These are phyloP conservation scores for Areca catechu DNA, from an alignment of 176 grass and related monocot species.

Conservation along the genomic window DNA sequence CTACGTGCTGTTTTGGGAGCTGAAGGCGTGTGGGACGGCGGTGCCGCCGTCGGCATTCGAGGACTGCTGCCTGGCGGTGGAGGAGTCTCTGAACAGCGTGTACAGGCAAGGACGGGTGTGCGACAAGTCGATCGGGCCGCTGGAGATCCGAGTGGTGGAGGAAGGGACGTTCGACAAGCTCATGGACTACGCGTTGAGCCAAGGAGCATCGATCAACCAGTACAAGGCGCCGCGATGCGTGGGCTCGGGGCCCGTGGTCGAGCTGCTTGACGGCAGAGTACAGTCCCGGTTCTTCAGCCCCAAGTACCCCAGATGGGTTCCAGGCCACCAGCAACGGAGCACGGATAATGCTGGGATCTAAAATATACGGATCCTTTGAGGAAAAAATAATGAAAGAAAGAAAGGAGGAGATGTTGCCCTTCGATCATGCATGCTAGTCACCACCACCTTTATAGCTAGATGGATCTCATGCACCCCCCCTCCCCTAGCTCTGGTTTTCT, in stretches of 20 bases:
- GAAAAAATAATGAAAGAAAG: too few species aligned
- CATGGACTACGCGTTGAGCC: slow-evolving; percentile 95
- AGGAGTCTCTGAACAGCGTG: slow-evolving; percentile 86
- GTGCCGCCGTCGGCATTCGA: slow-evolving; percentile 79
- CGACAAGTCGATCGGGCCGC: slow-evolving; percentile 72
- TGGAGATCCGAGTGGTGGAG: slow-evolving; percentile 79
- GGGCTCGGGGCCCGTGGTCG: slow-evolving; percentile 54
- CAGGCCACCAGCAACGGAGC: slow-evolving; percentile 71
- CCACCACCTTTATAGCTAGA: too few species aligned
- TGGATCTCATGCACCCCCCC: too few species aligned
- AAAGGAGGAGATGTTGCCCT: too few species aligned
- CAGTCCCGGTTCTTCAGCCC: slow-evolving; percentile 68
- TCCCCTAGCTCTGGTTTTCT: neutral
- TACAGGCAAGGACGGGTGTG: slow-evolving; percentile 78
- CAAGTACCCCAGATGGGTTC: slow-evolving; percentile 83
- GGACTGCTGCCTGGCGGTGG: slow-evolving; percentile 88
- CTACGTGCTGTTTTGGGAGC: slow-evolving; percentile 95
- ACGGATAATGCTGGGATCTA: slow-evolving; percentile 21
- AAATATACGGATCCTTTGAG: neutral
- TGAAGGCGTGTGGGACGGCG: slow-evolving; percentile 38
- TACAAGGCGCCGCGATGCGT: slow-evolving; percentile 98
- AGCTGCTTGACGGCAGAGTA: slow-evolving; percentile 67
- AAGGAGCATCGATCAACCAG: slow-evolving; percentile 92
- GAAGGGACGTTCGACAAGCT: slow-evolving; percentile 97
- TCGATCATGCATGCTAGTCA: too few species aligned